A percentile compares a stretch with the other conserved stretches of the same genome.
These are phyloP conservation scores for Piloderma croceum DNA, from an alignment of 768 basidiomycete species.

Conservation along the genomic window DNA sequence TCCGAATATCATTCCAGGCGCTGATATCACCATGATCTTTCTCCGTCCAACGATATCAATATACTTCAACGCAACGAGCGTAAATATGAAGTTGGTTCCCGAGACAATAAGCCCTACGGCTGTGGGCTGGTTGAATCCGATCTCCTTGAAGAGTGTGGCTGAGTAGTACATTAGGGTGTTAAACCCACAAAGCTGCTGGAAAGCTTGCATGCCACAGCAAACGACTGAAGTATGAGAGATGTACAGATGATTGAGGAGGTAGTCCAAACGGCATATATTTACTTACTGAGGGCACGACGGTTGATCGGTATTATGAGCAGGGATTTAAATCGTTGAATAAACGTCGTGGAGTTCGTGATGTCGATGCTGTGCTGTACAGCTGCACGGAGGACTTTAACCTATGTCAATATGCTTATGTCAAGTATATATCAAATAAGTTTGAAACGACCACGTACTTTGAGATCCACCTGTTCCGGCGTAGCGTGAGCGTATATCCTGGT, in stretches of 20 bases:
- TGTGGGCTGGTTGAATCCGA: conserved; percentile 79
- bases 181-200: conserved; percentile 81
- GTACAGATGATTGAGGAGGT: not conserved
- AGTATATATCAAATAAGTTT: not conserved
- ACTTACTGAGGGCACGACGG: conserved; percentile 63
- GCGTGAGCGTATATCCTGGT: conserved; percentile 66
- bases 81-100: conserved; percentile 75
- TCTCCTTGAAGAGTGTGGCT: conserved; percentile 72
- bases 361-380: conserved; percentile 58
- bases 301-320: conserved; percentile 55
- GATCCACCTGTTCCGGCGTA: conserved; percentile 55
- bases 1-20: conserved; percentile 69
- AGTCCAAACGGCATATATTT: not conserved
- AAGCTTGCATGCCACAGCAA: conserved; percentile 75
- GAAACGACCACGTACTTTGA: conserved; percentile 40
- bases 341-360: conserved; percentile 57
- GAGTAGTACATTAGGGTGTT: conserved; percentile 76
- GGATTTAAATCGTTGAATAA: conserved; percentile 48
- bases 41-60: conserved; percentile 70
- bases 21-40: conserved; percentile 62
- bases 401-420: not conserved
- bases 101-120: conserved; percentile 77
- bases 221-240: conserved; percentile 41
- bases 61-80: conserved; percentile 66
- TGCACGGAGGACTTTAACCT: conserved; percentile 55